Base-by-base conservation (phyloP, 1,284 basidiomycete species). In the Takashimella koratensis region DNA sequence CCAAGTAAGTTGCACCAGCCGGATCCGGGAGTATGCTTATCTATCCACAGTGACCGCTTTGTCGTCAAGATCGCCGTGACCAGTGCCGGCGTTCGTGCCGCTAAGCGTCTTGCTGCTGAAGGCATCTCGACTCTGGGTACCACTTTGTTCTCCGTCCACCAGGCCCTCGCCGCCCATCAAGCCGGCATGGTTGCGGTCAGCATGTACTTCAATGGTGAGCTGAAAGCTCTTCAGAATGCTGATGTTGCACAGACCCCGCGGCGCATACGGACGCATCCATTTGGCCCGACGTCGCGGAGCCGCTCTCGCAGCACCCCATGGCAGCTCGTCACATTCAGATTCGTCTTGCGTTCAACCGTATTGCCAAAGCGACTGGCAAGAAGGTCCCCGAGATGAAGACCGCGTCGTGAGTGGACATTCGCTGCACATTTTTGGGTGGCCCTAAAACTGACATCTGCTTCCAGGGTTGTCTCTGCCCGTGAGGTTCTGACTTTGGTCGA, bases 51-150 rank as follows among this genome's bases (percentile, higher is more conserved):
- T 30, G 62, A 66, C 21, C 62, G 68, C 4, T 64, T 64, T 53
- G 66, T 63, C 52, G 66, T 74, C 66, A 74, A 74, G 64, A 65
- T 74, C 45, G 65, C 70, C 20, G 51, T 57, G 20, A 74, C 68
- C 2, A 55, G 59, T 5, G 59, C 69, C 0, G 71, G 68, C 3
- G 60, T 74, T 43, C 54, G 53, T 5, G 71, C 71, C 5, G 65
- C 69, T 26, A 52, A 36, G 40, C 21, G 41, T 13, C 54, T 64
- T 11, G 26, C 56, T 20, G 50, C 61, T 26, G 65, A 68, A 20
- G 70, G 69, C 30, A 72, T 74, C 45, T 23, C 56, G 11, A 74
- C 69, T 4, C 58, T 73, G 12, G 71, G 67, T 4, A 73, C 70
- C 0, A 56, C 59, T 8, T 58, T 73, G 4, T 72, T 71, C 55